Evolutionary conservation across 164 flowering plant genomes (phyloP).

Genomic region (Magnolia officinalis): DNA sequence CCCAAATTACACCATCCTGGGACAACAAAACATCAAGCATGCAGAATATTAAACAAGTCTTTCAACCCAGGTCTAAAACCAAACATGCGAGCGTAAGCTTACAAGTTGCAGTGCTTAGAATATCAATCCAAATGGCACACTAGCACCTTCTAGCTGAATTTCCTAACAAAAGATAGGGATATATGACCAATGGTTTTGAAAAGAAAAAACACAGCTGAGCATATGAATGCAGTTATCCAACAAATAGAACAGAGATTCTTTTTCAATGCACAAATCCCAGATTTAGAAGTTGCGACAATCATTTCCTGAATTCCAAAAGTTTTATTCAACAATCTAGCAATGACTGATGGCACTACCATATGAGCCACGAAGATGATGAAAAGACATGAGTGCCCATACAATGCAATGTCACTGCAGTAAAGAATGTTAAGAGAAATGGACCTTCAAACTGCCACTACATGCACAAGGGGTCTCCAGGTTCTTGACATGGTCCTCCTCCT

Average conservation of each 20-base stretch:
- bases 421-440: constrained; percentile 7
- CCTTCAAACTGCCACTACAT: constrained; percentile 78
- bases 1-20: neutral
- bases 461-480: constrained; percentile 64
- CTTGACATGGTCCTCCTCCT: constrained; percentile 57
- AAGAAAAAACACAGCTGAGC: neutral
- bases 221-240: too few species aligned
- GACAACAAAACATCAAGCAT: neutral
- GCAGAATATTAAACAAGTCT: neutral
- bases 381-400: neutral
- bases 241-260: too few species aligned
- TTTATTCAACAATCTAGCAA: too few species aligned
- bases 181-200: neutral
- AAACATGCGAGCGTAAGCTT: neutral
- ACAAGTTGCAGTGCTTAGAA: neutral
- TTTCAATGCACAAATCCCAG: too few species aligned
- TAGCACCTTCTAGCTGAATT: neutral
- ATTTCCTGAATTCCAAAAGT: too few species aligned
- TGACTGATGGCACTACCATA: neutral
- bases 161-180: neutral
- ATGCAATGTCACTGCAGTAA: neutral
- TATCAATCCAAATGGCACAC: neutral
- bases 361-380: neutral
- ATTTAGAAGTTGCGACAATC: too few species aligned
- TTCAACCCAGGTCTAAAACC: neutral